Evolutionary conservation across 2,329 filamentous ascomycete species (phyloP).

Genomic region (Fusarium beomiforme): DNA sequence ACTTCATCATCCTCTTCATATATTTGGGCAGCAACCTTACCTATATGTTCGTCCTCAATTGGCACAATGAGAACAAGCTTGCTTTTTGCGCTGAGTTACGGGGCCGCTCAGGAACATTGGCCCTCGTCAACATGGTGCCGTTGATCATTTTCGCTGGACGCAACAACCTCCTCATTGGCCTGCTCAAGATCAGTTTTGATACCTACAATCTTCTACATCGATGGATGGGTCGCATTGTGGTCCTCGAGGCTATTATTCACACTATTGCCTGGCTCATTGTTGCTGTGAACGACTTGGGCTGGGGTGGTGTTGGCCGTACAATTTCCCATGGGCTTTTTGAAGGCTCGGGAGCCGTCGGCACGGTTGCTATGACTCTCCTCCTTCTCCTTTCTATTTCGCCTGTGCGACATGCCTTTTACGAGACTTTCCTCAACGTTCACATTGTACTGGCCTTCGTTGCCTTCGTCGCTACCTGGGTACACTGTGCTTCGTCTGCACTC

Average conservation of each 20-base stretch:
- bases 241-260: constrained; percentile 74
- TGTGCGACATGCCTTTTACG: constrained; percentile 93
- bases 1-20: constrained; percentile 64
- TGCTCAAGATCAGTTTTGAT: constrained; percentile 91
- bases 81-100: constrained; percentile 83
- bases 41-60: constrained; percentile 72
- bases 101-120: constrained; percentile 84
- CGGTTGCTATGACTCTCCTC: constrained; percentile 70
- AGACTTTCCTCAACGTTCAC: constrained; percentile 91
- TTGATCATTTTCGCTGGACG: constrained; percentile 88
- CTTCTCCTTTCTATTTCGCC: constrained; percentile 78
- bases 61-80: constrained; percentile 65
- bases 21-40: constrained; percentile 70
- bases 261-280: constrained; percentile 79
- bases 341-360: constrained; percentile 69
- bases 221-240: constrained; percentile 81
- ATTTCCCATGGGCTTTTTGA: constrained; percentile 72
- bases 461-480: constrained; percentile 80
- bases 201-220: constrained; percentile 83
- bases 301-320: constrained; percentile 63
- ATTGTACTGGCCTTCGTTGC: constrained; percentile 76
- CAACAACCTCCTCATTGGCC: constrained; percentile 88
- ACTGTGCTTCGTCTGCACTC: constrained; percentile 74
- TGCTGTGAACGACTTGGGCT: constrained; percentile 72
- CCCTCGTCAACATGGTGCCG: constrained; percentile 90